A percentile compares a stretch with the other conserved stretches of the same genome.
Conservation (phyloP, 148 eudicot genomes). For the Euryodendron excelsum region DNA sequence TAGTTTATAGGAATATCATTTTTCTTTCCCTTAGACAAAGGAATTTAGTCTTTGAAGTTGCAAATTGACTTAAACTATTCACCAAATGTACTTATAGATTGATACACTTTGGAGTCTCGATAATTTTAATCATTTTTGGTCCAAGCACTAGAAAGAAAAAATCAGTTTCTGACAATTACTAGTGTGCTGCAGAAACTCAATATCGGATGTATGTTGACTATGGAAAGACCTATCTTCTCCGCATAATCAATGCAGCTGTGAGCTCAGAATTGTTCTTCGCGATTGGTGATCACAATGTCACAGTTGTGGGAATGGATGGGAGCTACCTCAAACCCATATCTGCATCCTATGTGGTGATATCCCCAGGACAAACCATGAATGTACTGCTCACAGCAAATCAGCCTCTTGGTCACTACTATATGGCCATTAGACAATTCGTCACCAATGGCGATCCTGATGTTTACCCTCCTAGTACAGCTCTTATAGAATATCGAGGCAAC, state of each 20-base stretch:
- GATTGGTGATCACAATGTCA: conserved; percentile 5
- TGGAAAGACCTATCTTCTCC: conserved; percentile 3
- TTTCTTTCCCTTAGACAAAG: no score
- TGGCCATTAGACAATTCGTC: not conserved
- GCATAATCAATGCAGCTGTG: not conserved
- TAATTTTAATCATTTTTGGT: no score
- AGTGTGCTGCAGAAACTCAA: not conserved
- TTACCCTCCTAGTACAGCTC: not conserved
- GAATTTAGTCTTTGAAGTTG: no score
- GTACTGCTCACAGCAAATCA: not conserved
- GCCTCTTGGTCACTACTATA: not conserved
- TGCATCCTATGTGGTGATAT: not conserved
- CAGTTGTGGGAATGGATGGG: conserved; percentile 7
- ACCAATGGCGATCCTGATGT: not conserved
- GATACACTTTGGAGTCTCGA: no score
- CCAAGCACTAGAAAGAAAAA: no score
- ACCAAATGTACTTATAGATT: no score
- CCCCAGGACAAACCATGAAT: conserved; percentile 9
- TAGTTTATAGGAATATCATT: no score
- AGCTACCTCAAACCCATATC: not conserved
- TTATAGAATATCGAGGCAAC: conserved; percentile 3
- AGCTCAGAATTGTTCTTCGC: not conserved
- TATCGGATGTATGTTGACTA: not conserved
- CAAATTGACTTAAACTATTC: no score
- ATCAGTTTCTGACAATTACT: no score